These are phyloP conservation scores for Ophiostoma fasciatum DNA, from an alignment of 2,329 filamentous ascomycete genomes.

Conservation along the genomic window DNA sequence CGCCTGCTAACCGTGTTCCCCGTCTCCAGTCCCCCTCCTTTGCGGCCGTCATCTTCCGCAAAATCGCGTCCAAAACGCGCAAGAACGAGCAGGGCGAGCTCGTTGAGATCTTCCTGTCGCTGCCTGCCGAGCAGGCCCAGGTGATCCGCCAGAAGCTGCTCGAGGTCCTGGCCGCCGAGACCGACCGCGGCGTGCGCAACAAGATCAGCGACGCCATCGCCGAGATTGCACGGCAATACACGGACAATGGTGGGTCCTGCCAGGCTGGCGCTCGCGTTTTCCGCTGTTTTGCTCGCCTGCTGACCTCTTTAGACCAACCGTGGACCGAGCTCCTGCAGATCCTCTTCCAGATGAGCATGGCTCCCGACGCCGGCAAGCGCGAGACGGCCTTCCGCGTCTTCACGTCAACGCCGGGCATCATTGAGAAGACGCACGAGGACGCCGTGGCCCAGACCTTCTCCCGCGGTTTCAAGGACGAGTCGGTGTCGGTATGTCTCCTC, in stretches of 20 bases:
- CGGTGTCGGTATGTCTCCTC: constrained; percentile 50
- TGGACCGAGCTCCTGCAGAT: constrained; percentile 83
- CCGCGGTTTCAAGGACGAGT: constrained; percentile 80
- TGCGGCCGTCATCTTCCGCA: constrained; percentile 82
- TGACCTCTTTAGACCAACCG: constrained; percentile 52
- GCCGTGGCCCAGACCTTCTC: constrained; percentile 80
- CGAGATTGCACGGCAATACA: constrained; percentile 87
- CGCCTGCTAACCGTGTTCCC: constrained; percentile 3
- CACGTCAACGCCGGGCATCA: constrained; percentile 84
- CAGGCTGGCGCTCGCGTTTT: not conserved
- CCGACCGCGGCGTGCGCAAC: constrained; percentile 62
- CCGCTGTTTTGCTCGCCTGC: too few species aligned
- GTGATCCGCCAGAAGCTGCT: constrained; percentile 76
- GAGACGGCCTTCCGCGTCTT: constrained; percentile 94
- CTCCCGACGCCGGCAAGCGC: constrained; percentile 64
- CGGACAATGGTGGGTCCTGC: constrained; percentile 60
- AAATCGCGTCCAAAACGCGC: constrained; percentile 77
- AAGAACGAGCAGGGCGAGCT: constrained; percentile 59
- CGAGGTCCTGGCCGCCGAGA: constrained; percentile 58
- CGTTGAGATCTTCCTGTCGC: constrained; percentile 72
- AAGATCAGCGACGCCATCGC: constrained; percentile 97
- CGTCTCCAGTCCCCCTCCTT: constrained; percentile 67
- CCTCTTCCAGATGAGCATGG: constrained; percentile 84
- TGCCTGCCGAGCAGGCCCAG: constrained; percentile 56
- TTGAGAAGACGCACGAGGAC: constrained; percentile 88